Percentiles rank a stretch among this genome's conserved stretches.
Conservation (phyloP, 345 rosid species). For the Pseudoturritis turrita region DNA sequence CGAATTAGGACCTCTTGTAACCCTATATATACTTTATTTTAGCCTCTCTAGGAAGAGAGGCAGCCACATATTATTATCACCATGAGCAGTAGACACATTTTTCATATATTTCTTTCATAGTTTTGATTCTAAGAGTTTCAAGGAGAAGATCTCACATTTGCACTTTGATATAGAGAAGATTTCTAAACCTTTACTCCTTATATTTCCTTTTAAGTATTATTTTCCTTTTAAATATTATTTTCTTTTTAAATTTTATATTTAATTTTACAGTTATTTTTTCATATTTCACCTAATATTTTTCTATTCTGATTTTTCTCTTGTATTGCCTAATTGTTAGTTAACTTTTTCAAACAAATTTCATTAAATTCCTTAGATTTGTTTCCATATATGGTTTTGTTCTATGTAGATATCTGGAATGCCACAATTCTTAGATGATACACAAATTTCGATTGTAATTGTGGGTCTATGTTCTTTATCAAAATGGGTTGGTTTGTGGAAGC, state of each 20-base stretch:
- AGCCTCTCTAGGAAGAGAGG: too few relatives aligned
- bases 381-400: neutral
- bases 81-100: too few relatives aligned
- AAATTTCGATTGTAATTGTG: neutral
- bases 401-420: neutral
- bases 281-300: neutral
- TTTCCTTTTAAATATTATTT: neutral
- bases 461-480: neutral
- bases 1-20: too few relatives aligned
- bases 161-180: too few relatives aligned
- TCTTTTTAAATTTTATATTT: neutral
- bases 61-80: too few relatives aligned
- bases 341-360: neutral
- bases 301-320: neutral
- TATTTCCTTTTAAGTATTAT: neutral
- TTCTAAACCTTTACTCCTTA: neutral
- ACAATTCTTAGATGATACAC: neutral
- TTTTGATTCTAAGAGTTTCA: too few relatives aligned
- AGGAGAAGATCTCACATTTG: too few relatives aligned
- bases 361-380: neutral
- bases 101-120: too few relatives aligned
- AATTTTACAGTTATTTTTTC: neutral
- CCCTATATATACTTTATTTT: too few relatives aligned
- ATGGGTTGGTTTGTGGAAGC: constrained; percentile 7
- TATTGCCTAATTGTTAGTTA: neutral